Percentiles rank a stretch among this genome's conserved stretches.
Conservation (phyloP, 108 stramenopile species). For the Stephanodiscus minutulus region DNA sequence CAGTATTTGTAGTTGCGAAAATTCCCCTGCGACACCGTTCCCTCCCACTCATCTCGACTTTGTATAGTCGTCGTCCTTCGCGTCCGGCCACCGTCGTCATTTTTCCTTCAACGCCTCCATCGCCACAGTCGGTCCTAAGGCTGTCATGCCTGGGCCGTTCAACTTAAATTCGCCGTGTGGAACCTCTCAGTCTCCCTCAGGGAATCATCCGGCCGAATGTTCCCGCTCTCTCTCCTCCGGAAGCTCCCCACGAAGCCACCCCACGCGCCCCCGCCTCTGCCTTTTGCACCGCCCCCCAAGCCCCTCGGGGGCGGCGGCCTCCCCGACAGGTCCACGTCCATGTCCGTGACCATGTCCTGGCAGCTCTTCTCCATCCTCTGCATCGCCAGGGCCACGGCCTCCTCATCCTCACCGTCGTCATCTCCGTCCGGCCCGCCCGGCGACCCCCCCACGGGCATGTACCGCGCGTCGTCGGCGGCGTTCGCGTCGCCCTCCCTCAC, state of each 20-base stretch:
- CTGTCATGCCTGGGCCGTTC: too few relatives aligned
- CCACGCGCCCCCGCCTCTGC: constrained; percentile 14
- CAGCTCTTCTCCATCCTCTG: constrained; percentile 41
- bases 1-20: too few relatives aligned
- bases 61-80: too few relatives aligned
- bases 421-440: constrained; percentile 25
- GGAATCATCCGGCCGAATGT: too few relatives aligned
- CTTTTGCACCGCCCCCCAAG: neutral
- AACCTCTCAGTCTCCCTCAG: too few relatives aligned
- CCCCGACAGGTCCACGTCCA: constrained; percentile 47
- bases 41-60: too few relatives aligned
- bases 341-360: constrained; percentile 36
- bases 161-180: too few relatives aligned
- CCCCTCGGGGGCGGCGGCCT: constrained; percentile 20
- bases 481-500: constrained; percentile 33
- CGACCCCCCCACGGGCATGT: constrained; percentile 49
- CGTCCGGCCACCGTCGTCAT: too few relatives aligned
- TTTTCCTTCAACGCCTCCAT: too few relatives aligned
- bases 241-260: constrained; percentile 38
- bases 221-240: constrained; percentile 20
- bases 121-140: too few relatives aligned
- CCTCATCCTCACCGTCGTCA: constrained; percentile 38
- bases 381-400: constrained; percentile 45
- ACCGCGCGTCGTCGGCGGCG: constrained; percentile 40
- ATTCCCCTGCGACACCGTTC: too few relatives aligned